Evolutionary conservation across 2,329 filamentous ascomycete species (phyloP), one percentile per base, ranked within the genome.

Genomic region (Cyclaneusma minus): DNA sequence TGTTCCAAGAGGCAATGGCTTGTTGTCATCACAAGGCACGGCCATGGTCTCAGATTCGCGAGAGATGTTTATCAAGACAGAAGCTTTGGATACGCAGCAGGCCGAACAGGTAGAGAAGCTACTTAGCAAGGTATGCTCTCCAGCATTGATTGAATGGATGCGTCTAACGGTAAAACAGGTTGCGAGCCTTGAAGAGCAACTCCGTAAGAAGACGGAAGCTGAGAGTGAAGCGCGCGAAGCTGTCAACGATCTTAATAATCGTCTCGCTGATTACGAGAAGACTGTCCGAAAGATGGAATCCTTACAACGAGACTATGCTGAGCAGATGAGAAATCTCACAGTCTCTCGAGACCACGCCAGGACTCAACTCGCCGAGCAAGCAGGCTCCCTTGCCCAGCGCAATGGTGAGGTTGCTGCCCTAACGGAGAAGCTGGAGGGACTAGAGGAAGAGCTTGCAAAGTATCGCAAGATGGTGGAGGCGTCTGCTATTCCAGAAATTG

Each of bases 361-460:
- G n/a, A n/a, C n/a, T n/a, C n/a, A n/a, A n/a, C 43, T 69, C 4
- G 47, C 58, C 30, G 66, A 72, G 13, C 60, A 64, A 17, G 52
- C 50, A 17, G 40, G 38, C 4, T 63, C 61, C 21, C 14, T 35
- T 3, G 42, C 45, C 13, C 23, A 19, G 3, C 36, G 37, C 19
- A 30, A 34, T 4, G 29, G 26, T 3, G 31, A 39, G 15, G 13
- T 40, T n/a, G 20, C 26, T 2, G 41, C 55, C 15, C 15, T 43
- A 9, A 34, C 32, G 21, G 39, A 39, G 18, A 33, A 39, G 21
- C 40, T 44, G 10, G 23, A 29, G 2, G 15, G 13, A 4, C 18
- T 36, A 2, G 33, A 41, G 21, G 20, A 16, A 1, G 37, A 47
- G 22, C 42, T 64, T 3, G 18, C 28, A 4, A 15, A 27, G 4